These are phyloP conservation scores for Phialophora chinensis DNA, from an alignment of 2,329 filamentous ascomycete species.

Conservation along the genomic window DNA sequence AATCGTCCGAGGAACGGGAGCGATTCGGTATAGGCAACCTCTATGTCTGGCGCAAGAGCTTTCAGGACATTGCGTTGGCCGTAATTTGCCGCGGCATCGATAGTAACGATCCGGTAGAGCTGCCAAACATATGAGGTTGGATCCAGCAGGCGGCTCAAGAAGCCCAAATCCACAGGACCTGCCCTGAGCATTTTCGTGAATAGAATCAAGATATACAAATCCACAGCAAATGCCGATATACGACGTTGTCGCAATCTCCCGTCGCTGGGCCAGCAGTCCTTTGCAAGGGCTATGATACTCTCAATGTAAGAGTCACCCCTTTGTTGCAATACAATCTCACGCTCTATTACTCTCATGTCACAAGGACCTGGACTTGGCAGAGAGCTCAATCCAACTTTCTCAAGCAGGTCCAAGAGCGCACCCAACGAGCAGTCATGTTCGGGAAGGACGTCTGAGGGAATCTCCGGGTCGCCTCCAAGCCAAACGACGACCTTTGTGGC, in stretches of 20 bases:
- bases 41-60: not conserved
- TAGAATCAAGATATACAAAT: not conserved
- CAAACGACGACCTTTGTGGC: not conserved
- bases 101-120: not conserved
- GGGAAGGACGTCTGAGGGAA: not conserved
- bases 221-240: not conserved
- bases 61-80: not conserved
- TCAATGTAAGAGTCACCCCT: not conserved
- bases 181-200: not conserved
- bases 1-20: not conserved
- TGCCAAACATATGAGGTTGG: not conserved
- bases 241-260: not conserved
- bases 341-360: not conserved
- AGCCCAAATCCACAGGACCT: not conserved
- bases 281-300: not conserved
- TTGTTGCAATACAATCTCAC: not conserved
- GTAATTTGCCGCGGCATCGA: not conserved
- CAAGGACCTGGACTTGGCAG: rapidly evolving
- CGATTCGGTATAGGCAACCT: not conserved
- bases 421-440: not conserved
- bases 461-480: slow-evolving; percentile 1
- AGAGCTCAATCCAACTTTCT: not conserved
- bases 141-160: not conserved
- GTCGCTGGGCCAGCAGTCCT: not conserved
- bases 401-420: not conserved